Conservation (phyloP, 352 stramenopile genomes). For the Phytophthora citricola region DNA sequence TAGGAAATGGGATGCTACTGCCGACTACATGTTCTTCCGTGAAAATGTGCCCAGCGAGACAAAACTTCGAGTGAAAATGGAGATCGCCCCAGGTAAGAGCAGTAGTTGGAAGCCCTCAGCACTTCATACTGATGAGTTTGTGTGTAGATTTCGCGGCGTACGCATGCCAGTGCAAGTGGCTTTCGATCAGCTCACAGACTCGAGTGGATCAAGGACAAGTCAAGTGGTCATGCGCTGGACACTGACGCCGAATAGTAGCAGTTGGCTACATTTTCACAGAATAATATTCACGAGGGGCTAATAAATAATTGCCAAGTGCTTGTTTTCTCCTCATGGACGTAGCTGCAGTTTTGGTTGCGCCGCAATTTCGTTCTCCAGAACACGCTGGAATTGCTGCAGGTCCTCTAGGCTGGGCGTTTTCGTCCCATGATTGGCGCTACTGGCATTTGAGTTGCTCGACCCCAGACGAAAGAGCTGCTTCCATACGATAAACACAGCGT, state of each 20-base stretch:
- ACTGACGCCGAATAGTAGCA: slow-evolving; percentile 37
- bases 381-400: slow-evolving; percentile 41
- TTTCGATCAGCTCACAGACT: slow-evolving; percentile 60
- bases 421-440: slow-evolving; percentile 11
- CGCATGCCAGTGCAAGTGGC: slow-evolving; percentile 86
- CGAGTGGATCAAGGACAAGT: slow-evolving; percentile 60
- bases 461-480: slow-evolving; percentile 64
- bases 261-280: slow-evolving; percentile 12
- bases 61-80: slow-evolving; percentile 75
- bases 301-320: slow-evolving; percentile 30
- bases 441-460: slow-evolving; percentile 8
- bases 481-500: slow-evolving; percentile 67
- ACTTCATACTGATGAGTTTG: slow-evolving; percentile 3
- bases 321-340: slow-evolving; percentile 33
- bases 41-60: slow-evolving; percentile 79
- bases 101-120: not conserved
- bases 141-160: slow-evolving; percentile 62
- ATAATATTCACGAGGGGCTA: slow-evolving; percentile 21
- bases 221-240: slow-evolving; percentile 77
- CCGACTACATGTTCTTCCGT: slow-evolving; percentile 89
- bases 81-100: slow-evolving; percentile 49
- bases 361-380: slow-evolving; percentile 54
- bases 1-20: slow-evolving; percentile 73
- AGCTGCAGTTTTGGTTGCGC: slow-evolving; percentile 68
- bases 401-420: slow-evolving; percentile 22